phyloP scores from a whole-genome alignment of 768 basidiomycete genomes.

The Boletus rubroflammeus region DNA sequence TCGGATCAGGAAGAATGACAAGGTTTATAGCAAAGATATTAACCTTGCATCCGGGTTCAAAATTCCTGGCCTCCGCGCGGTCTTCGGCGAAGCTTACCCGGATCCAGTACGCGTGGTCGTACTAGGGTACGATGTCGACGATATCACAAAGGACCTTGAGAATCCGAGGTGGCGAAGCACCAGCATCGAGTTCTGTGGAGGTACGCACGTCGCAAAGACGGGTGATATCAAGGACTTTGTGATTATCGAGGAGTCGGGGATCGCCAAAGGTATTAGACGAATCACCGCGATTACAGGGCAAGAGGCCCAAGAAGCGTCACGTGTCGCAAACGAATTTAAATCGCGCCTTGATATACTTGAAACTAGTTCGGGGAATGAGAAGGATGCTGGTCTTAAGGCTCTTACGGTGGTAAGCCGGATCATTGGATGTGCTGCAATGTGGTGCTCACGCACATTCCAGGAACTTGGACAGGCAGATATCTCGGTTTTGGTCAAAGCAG shows the following conservation, averaged over 20 bases:
- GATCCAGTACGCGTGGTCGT: constrained; percentile 96
- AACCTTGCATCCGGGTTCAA: constrained; percentile 71
- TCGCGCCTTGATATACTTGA: constrained; percentile 62
- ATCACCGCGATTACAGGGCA: constrained; percentile 93
- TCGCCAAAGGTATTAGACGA: constrained; percentile 96
- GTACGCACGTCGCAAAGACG: constrained; percentile 97
- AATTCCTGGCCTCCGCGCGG: constrained; percentile 92
- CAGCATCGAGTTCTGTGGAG: constrained; percentile 97
- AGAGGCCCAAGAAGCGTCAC: constrained; percentile 81
- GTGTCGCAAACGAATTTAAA: constrained; percentile 60
- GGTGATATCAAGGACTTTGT: constrained; percentile 97
- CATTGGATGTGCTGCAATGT: background rate
- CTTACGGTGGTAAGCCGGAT: constrained; percentile 59
- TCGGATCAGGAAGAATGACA: constrained; percentile 89
- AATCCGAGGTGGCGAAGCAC: constrained; percentile 90
- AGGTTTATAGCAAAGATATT: constrained; percentile 85
- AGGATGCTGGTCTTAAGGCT: constrained; percentile 84
- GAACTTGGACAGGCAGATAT: constrained; percentile 89
- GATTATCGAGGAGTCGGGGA: constrained; percentile 92
- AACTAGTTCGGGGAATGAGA: constrained; percentile 63
- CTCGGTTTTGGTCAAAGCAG: constrained; percentile 76
- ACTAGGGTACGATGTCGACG: constrained; percentile 82
- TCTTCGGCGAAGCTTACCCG: constrained; percentile 97
- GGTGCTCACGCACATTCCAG: constrained; percentile 38
- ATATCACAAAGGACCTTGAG: constrained; percentile 79